Percentiles rank a stretch among this genome's conserved stretches.
Evolutionary conservation across 2,329 filamentous ascomycete genomes (phyloP).

Genomic region (Phyllachora maydis): DNA sequence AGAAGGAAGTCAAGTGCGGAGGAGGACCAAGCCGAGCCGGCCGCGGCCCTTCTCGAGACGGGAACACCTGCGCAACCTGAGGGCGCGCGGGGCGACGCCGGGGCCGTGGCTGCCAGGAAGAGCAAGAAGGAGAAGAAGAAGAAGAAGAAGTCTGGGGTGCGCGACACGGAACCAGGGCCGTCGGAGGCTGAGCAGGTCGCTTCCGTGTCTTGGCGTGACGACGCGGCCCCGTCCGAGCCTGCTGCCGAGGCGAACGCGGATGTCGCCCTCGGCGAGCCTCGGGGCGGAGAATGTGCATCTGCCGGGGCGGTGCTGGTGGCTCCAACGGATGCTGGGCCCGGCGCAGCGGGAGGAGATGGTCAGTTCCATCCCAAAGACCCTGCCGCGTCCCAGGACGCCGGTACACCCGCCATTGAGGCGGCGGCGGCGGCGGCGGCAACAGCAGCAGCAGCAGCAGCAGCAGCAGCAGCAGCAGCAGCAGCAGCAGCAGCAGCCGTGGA

Average conservation of each 20-base stretch:
- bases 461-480: too few relatives aligned
- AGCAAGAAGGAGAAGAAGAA: slow-evolving; percentile 5
- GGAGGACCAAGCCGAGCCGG: neutral
- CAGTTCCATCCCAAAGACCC: neutral
- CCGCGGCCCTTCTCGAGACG: too few relatives aligned
- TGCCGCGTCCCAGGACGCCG: too few relatives aligned
- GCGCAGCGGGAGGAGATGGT: neutral
- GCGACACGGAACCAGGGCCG: too few relatives aligned
- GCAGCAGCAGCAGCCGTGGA: too few relatives aligned
- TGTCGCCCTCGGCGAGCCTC: slow-evolving; percentile 3
- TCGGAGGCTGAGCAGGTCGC: too few relatives aligned
- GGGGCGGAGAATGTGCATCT: slow-evolving; percentile 1
- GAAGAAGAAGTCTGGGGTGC: too few relatives aligned
- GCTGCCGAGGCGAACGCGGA: slow-evolving; percentile 3
- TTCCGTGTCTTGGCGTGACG: slow-evolving; percentile 3
- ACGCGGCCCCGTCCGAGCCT: slow-evolving; percentile 3
- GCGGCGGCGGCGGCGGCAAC: too few relatives aligned
- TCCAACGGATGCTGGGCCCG: neutral
- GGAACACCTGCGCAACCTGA: too few relatives aligned
- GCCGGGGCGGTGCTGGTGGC: neutral
- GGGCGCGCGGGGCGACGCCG: too few relatives aligned
- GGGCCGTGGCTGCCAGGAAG: slow-evolving; percentile 9
- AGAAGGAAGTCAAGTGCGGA: slow-evolving; percentile 7
- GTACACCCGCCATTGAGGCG: too few relatives aligned
- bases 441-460: too few relatives aligned